A percentile compares a stretch with the other conserved stretches of the same genome.
Evolutionary conservation across 1,284 basidiomycete genomes (phyloP).

Genomic region (Psilocybe mexicana): DNA sequence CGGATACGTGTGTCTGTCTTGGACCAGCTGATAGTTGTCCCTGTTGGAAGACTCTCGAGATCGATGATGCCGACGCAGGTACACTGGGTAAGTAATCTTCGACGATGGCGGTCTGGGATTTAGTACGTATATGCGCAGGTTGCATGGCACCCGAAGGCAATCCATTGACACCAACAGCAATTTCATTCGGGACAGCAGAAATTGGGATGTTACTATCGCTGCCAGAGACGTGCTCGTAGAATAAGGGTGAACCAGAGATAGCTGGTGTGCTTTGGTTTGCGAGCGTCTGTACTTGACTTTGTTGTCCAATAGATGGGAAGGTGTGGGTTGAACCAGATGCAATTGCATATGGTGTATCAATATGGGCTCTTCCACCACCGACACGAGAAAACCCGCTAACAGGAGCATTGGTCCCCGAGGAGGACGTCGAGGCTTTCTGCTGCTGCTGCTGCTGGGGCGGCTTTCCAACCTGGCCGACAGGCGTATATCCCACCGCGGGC

Average conservation of each 20-base stretch:
- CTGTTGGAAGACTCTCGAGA: slow-evolving; percentile 12
- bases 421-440: slow-evolving; percentile 27
- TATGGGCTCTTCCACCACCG: slow-evolving; percentile 77
- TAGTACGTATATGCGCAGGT: slow-evolving; percentile 71
- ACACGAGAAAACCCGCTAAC: slow-evolving; percentile 74
- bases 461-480: slow-evolving; percentile 31
- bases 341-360: slow-evolving; percentile 78
- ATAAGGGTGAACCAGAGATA: slow-evolving; percentile 13
- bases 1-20: slow-evolving; percentile 24
- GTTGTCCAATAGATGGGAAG: slow-evolving; percentile 64
- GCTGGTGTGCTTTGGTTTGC: slow-evolving; percentile 20
- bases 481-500: slow-evolving; percentile 43
- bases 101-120: slow-evolving; percentile 79
- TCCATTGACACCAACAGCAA: slow-evolving; percentile 37
- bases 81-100: slow-evolving; percentile 43
- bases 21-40: slow-evolving; percentile 2
- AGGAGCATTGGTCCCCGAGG: slow-evolving; percentile 27
- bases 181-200: slow-evolving; percentile 23
- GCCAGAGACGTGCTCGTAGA: slow-evolving; percentile 26
- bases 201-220: slow-evolving; percentile 43
- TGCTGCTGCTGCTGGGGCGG: slow-evolving; percentile 23
- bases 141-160: slow-evolving; percentile 66
- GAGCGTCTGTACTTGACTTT: slow-evolving; percentile 24
- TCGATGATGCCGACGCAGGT: slow-evolving; percentile 14
- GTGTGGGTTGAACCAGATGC: slow-evolving; percentile 55